Percentiles rank a stretch among this genome's conserved stretches.
Conservation (phyloP, 306 rosid species). For the Dryas drummondii region DNA sequence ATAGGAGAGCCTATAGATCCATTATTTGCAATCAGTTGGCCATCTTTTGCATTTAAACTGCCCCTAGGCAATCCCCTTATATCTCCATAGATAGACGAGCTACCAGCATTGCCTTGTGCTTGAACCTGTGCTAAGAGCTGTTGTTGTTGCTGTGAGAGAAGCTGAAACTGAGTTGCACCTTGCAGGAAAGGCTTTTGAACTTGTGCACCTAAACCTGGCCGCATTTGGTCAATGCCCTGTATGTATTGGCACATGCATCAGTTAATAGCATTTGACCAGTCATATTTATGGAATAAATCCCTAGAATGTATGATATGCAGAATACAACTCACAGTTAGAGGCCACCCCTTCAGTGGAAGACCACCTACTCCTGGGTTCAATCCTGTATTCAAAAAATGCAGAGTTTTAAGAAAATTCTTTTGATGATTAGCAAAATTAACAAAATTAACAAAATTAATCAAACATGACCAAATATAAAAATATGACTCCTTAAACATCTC, state of each 20-base stretch:
- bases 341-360: conserved; percentile 94
- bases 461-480: not conserved
- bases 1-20: conserved; percentile 90
- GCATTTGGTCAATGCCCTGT: conserved; percentile 85
- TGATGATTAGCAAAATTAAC: not conserved
- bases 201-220: conserved; percentile 80
- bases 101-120: conserved; percentile 69
- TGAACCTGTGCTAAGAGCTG: conserved; percentile 83
- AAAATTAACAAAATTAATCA: not conserved
- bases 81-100: conserved; percentile 63
- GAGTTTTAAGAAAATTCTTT: not conserved
- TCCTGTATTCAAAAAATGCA: conserved; percentile 45
- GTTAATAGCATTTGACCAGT: conserved; percentile 31
- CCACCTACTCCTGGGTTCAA: conserved; percentile 72
- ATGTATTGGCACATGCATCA: conserved; percentile 28
- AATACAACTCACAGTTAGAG: conserved; percentile 72
- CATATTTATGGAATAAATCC: conserved; percentile 17
- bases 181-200: conserved; percentile 90
- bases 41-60: conserved; percentile 64
- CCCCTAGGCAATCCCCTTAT: conserved; percentile 81
- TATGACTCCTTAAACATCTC: not conserved
- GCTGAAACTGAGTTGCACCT: conserved; percentile 78
- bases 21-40: conserved; percentile 65
- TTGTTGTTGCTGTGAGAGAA: conserved; percentile 80
- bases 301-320: conserved; percentile 18